These are phyloP conservation scores for Globisporangium alternatum DNA, from an alignment of 352 stramenopile genomes.

Conservation along the genomic window DNA sequence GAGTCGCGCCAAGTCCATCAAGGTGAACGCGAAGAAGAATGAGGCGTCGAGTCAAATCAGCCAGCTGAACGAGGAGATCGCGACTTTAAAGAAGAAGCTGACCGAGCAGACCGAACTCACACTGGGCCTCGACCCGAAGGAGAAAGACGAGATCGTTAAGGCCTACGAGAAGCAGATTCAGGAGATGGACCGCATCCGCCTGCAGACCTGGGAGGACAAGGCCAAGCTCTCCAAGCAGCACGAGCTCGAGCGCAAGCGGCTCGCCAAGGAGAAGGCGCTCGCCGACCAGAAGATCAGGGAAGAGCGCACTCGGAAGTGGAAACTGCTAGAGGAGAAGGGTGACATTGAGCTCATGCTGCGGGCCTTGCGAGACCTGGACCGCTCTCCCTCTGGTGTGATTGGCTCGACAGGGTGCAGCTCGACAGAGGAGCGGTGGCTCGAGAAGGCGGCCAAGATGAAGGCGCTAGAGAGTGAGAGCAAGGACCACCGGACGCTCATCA, in stretches of 20 bases:
- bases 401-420: conserved; percentile 17
- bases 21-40: conserved; percentile 93
- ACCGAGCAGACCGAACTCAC: conserved; percentile 65
- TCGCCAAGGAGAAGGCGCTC: conserved; percentile 74
- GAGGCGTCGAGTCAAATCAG: conserved; percentile 89
- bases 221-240: conserved; percentile 83
- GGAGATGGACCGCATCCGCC: conserved; percentile 81
- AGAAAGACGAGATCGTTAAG: conserved; percentile 87
- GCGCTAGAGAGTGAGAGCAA: conserved; percentile 67
- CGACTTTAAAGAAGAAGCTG: conserved; percentile 84
- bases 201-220: conserved; percentile 90
- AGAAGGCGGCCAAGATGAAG: conserved; percentile 55
- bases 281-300: conserved; percentile 79
- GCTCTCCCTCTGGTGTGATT: conserved; percentile 3
- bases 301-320: conserved; percentile 82
- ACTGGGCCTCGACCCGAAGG: conserved; percentile 71
- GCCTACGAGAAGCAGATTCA: conserved; percentile 88
- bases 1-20: conserved; percentile 93
- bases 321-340: conserved; percentile 78
- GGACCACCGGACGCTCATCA: conserved; percentile 76
- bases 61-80: conserved; percentile 90
- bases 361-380: conserved; percentile 64
- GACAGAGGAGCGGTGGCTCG: conserved; percentile 55
- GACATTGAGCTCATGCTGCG: conserved; percentile 81
- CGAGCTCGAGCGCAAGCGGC: conserved; percentile 77